phyloP scores from a whole-genome alignment of 495 filamentous ascomycete genomes.

The Lasiosphaeria miniovina region DNA sequence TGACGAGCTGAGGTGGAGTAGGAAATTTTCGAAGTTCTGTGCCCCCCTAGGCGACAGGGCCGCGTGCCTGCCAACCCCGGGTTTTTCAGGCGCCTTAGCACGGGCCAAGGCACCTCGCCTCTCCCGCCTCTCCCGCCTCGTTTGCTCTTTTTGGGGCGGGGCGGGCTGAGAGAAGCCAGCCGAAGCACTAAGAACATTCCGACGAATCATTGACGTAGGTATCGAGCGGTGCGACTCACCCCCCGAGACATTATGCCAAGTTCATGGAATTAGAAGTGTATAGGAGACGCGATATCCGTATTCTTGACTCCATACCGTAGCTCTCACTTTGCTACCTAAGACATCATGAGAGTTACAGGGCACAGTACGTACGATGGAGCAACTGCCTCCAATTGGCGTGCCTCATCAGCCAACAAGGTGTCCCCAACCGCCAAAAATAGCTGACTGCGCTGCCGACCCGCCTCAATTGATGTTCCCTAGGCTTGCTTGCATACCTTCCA shows the following conservation, averaged over 20 bases:
- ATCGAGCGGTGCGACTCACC: neutral
- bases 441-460: too few relatives aligned
- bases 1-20: neutral
- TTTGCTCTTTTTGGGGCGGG: neutral
- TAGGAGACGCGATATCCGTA: too few relatives aligned
- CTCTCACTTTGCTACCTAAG: too few relatives aligned
- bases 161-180: constrained; percentile 25
- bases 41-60: neutral
- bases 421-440: too few relatives aligned
- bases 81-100: constrained; percentile 4
- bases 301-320: too few relatives aligned
- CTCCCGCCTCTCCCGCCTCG: constrained; percentile 3
- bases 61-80: neutral
- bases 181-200: constrained; percentile 26
- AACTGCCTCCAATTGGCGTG: too few relatives aligned
- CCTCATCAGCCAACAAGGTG: too few relatives aligned
- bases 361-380: too few relatives aligned
- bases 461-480: too few relatives aligned
- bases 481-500: too few relatives aligned
- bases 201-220: neutral
- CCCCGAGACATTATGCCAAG: neutral
- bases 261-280: neutral
- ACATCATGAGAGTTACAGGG: too few relatives aligned
- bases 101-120: constrained; percentile 14
- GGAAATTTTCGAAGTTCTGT: constrained; percentile 9